Evolutionary conservation across 192 early-diverging fungal species (phyloP).

Genomic region (Mortierella hygrophila): DNA sequence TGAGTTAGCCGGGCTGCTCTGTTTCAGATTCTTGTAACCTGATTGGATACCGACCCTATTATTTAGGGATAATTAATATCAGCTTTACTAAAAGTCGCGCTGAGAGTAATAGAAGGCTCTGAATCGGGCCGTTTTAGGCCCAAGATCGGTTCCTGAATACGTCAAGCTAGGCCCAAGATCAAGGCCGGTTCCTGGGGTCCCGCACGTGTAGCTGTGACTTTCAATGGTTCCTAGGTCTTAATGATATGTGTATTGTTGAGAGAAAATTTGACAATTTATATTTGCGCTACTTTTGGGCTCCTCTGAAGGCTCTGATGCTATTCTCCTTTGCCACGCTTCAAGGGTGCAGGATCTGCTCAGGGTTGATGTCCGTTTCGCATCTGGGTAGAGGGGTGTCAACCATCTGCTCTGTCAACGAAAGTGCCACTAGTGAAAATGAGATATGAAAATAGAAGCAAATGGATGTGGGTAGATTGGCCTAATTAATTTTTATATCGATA

Average conservation of each 20-base stretch:
- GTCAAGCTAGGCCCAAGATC: no score
- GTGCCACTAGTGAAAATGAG: slow-evolving; percentile 49
- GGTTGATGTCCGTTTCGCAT: slow-evolving; percentile 53
- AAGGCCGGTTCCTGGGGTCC: no score
- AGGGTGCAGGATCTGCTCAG: slow-evolving; percentile 35
- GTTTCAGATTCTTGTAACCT: slow-evolving; percentile 3
- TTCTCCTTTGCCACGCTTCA: not conserved
- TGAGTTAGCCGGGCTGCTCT: slow-evolving; percentile 32
- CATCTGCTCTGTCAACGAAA: slow-evolving; percentile 61
- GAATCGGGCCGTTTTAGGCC: not conserved
- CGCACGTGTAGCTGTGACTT: no score
- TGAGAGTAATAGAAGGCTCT: not conserved
- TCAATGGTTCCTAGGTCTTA: not conserved
- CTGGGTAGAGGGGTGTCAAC: slow-evolving; percentile 44
- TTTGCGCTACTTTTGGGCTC: not conserved
- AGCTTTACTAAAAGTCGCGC: no score
- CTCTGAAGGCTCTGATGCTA: not conserved
- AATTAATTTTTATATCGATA: not conserved
- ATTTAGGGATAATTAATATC: not conserved
- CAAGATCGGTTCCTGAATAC: no score
- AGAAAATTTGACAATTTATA: not conserved
- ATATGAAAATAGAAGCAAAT: not conserved
- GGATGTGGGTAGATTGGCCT: not conserved
- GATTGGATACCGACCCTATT: not conserved
- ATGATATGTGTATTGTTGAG: not conserved